Conservation (phyloP, 352 stramenopile species). For the Pythium apleroticum region DNA sequence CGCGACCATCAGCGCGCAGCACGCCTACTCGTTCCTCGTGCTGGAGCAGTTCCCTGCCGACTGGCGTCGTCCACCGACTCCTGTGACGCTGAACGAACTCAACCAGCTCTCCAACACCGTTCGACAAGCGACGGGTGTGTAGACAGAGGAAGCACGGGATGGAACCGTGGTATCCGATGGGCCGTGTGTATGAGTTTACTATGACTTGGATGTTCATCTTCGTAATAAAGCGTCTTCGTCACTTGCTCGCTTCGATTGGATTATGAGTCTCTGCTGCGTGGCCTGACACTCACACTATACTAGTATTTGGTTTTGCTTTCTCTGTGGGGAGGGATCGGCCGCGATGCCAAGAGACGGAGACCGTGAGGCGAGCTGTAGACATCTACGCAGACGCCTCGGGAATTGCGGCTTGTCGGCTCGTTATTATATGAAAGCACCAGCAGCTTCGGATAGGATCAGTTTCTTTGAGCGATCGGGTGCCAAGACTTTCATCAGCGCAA, state of each 20-base stretch:
- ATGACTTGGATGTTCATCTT: not conserved
- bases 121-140: not conserved
- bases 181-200: not conserved
- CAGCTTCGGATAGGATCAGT: no score
- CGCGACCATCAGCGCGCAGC: not conserved
- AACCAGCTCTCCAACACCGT: not conserved
- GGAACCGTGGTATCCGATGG: not conserved
- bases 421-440: no score
- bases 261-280: no score
- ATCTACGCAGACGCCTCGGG: no score
- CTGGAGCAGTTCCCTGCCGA: not conserved
- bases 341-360: no score
- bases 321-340: no score
- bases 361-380: no score
- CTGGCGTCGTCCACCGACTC: not conserved
- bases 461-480: not conserved
- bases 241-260: no score
- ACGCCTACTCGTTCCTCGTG: constrained; percentile 1
- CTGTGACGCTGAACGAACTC: not conserved
- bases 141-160: not conserved
- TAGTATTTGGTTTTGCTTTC: no score
- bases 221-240: not conserved
- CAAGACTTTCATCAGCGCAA: not conserved
- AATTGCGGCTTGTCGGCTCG: no score
- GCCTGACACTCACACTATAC: no score